A percentile compares a stretch with the other conserved stretches of the same genome.
Evolutionary conservation across 106 monocot species (phyloP).

Genomic region (Vanilla planifolia): DNA sequence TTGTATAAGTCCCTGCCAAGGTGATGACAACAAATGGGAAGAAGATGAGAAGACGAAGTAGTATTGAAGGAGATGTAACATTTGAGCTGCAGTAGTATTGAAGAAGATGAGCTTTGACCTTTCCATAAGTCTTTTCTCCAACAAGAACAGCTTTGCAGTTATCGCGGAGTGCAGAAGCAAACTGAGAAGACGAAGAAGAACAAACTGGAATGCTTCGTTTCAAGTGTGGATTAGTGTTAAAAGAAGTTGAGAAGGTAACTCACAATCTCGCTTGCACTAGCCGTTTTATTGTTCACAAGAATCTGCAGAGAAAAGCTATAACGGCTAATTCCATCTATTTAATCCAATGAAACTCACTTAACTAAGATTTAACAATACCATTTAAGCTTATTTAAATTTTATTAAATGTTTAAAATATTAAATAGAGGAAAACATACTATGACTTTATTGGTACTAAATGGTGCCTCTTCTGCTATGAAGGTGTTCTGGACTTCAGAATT

Average conservation of each 20-base stretch:
- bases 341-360: not conserved
- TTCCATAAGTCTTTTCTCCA: conserved; percentile 82
- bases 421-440: conserved; percentile 39
- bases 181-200: conserved; percentile 32
- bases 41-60: too few species aligned
- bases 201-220: too few species aligned
- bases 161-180: conserved; percentile 93
- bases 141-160: conserved; percentile 92
- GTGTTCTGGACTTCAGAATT: conserved; percentile 65
- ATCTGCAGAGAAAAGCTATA: conserved; percentile 36
- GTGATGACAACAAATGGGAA: too few species aligned
- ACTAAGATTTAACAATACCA: not conserved
- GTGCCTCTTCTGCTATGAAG: conserved; percentile 54
- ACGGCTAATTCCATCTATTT: not conserved
- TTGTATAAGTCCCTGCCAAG: conserved; percentile 83
- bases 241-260: conserved; percentile 12
- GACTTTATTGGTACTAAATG: conserved; percentile 48
- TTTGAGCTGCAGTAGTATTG: too few species aligned
- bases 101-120: conserved; percentile 54
- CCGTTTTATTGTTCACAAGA: conserved; percentile 86
- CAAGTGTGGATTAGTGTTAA: not conserved
- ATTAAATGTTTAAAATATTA: not conserved
- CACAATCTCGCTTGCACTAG: conserved; percentile 98
- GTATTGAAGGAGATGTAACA: too few species aligned
- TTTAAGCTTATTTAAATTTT: not conserved